phyloP scores from a whole-genome alignment of 1,284 basidiomycete genomes.

The Stereum hirsutum region DNA sequence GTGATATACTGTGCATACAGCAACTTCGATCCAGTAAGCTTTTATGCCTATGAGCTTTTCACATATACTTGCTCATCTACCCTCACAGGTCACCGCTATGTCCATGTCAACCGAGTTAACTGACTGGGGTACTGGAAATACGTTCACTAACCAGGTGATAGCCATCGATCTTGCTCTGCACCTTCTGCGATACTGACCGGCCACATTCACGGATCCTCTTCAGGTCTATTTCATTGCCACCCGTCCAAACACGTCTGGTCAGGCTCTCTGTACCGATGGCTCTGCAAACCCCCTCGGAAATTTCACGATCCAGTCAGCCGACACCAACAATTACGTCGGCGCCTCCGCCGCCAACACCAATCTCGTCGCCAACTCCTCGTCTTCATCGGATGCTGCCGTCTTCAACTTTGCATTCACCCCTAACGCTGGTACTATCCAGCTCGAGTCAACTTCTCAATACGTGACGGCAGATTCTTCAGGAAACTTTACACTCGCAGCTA shows the following conservation, averaged over 20 bases:
- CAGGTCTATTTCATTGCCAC: constrained; percentile 23
- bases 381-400: constrained; percentile 14
- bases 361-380: constrained; percentile 15
- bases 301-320: constrained; percentile 18
- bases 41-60: no score
- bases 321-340: constrained; percentile 17
- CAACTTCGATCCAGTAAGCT: constrained; percentile 17
- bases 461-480: constrained; percentile 24
- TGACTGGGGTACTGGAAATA: constrained; percentile 23
- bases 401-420: constrained; percentile 21
- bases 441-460: constrained; percentile 12
- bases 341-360: constrained; percentile 14
- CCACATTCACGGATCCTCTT: no score
- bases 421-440: constrained; percentile 21
- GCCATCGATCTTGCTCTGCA: no score
- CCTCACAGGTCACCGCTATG: constrained; percentile 18
- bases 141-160: constrained; percentile 21
- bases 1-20: constrained; percentile 20
- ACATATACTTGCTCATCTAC: no score
- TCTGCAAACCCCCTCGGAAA: constrained; percentile 13
- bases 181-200: no score
- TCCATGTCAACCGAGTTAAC: constrained; percentile 20
- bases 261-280: constrained; percentile 15
- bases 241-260: constrained; percentile 15
- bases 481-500: constrained; percentile 17